Base-by-base conservation (phyloP, 352 stramenopile genomes). In the Saprolegnia diclina region DNA sequence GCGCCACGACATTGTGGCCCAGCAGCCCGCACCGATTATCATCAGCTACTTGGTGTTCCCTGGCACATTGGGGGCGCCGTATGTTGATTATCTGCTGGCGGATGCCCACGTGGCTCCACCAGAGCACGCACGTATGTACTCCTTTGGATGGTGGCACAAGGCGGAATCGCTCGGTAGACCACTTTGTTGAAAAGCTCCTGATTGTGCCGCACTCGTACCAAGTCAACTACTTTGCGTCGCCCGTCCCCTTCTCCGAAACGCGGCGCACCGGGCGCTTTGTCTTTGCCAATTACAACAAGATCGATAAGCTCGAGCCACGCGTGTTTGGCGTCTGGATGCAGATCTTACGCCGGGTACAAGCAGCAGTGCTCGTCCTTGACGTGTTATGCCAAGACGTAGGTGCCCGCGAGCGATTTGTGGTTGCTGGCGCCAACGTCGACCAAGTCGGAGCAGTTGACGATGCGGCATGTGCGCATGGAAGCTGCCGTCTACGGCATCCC, bases 271-370 rank as follows among this genome's bases (percentile, higher is more conserved):
- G 26, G 18, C 10, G 57, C 22, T 87, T 89, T 52, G 67, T 79
- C 26, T 92, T 83, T 79, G 84, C 82, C 54, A 95, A 95, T 76
- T 96, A 92, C 69, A 97, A 97, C 79, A 94, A 85, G 64, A 82
- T 93, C 53, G 85, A 94, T 72, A 96, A 96, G 73, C 65, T 95
- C 21, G 82, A 94, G 68, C 74, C 78, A 35, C 46, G 64, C 0
- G 77, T 81, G 52, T 94, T 94, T 62, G 72, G 68, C 13, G 73
- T 87, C 11, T 95, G 86, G 82, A 92, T 92, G 79, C 68, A 67
- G 19, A 83, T 92, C 67, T 21, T 95, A 44, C 72, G 71, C 0
- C 79, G 81, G 35, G 81, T 64, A 50, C 1, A 38, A 37, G 6
- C 18, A 16, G 24, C 26, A 13, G 54, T 24, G 16, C 22, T 32